Conservation (phyloP, 352 stramenopile genomes). For the Phytopythium mirpurense region DNA sequence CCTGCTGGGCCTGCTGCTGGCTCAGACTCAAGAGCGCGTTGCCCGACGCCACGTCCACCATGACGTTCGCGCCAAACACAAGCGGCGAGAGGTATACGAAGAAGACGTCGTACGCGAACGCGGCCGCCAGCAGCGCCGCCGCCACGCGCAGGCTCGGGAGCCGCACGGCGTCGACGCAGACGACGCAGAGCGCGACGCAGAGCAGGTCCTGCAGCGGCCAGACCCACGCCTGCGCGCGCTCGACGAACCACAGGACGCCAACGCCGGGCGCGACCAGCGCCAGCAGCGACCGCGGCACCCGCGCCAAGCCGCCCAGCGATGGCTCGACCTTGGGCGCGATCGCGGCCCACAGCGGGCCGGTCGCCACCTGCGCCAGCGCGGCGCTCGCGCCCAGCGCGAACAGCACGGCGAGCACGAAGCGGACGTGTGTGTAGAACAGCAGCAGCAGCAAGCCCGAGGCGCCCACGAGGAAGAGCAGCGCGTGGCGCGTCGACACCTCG, state of each 20-base stretch:
- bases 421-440: conserved; percentile 62
- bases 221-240: conserved; percentile 45
- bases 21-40: conserved; percentile 4
- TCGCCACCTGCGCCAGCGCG: conserved; percentile 41
- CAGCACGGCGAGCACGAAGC: conserved; percentile 46
- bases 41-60: conserved; percentile 89
- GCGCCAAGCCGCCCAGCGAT: conserved; percentile 6
- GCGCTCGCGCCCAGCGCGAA: conserved; percentile 46
- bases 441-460: conserved; percentile 51
- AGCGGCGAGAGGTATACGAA: conserved; percentile 91
- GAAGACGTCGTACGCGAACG: conserved; percentile 94
- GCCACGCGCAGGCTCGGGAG: conserved; percentile 73
- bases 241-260: conserved; percentile 49
- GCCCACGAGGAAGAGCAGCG: conserved; percentile 48
- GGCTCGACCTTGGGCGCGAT: conserved; percentile 6
- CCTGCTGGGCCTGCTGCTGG: conserved; percentile 5
- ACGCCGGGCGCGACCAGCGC: conserved; percentile 16
- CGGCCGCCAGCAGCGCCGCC: conserved; percentile 72
- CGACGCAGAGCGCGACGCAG: conserved; percentile 83
- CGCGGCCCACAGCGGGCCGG: conserved; percentile 26
- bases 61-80: conserved; percentile 81
- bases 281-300: conserved; percentile 14
- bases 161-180: conserved; percentile 86
- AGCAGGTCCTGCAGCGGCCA: conserved; percentile 90
- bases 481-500: conserved; percentile 46